phyloP scores from a whole-genome alignment of 495 filamentous ascomycete species.

The Hypomontagnella monticulosa region DNA sequence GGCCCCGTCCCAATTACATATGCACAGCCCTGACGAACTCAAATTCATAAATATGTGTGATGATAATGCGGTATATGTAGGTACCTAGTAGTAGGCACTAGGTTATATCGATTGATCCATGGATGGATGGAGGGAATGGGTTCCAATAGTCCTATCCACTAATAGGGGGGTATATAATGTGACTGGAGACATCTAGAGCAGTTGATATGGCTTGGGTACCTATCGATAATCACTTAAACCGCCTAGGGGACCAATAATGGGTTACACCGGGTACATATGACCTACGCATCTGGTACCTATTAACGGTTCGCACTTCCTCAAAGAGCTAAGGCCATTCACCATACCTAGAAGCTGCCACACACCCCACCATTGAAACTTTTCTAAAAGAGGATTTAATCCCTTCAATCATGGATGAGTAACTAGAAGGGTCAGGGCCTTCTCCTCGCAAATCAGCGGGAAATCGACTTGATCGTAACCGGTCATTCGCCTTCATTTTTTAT shows the following conservation, averaged over 20 bases:
- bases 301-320: conserved; percentile 30
- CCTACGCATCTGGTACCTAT: conserved; percentile 9
- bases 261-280: background rate
- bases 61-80: too few relatives aligned
- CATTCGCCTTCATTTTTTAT: conserved; percentile 19
- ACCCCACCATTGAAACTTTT: conserved; percentile 39
- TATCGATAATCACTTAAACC: background rate
- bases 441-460: conserved; percentile 31
- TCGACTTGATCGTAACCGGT: conserved; percentile 23
- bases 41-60: too few relatives aligned
- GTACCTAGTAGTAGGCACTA: too few relatives aligned
- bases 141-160: too few relatives aligned
- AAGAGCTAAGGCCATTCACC: conserved; percentile 24
- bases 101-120: too few relatives aligned
- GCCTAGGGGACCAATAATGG: background rate
- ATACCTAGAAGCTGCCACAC: conserved; percentile 14
- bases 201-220: too few relatives aligned
- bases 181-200: too few relatives aligned
- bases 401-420: conserved; percentile 36
- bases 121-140: too few relatives aligned
- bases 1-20: too few relatives aligned
- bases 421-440: conserved; percentile 16
- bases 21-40: too few relatives aligned
- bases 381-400: conserved; percentile 26
- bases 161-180: too few relatives aligned